These are phyloP conservation scores for Malus orientalis DNA, from an alignment of 306 rosid species.

Conservation along the genomic window DNA sequence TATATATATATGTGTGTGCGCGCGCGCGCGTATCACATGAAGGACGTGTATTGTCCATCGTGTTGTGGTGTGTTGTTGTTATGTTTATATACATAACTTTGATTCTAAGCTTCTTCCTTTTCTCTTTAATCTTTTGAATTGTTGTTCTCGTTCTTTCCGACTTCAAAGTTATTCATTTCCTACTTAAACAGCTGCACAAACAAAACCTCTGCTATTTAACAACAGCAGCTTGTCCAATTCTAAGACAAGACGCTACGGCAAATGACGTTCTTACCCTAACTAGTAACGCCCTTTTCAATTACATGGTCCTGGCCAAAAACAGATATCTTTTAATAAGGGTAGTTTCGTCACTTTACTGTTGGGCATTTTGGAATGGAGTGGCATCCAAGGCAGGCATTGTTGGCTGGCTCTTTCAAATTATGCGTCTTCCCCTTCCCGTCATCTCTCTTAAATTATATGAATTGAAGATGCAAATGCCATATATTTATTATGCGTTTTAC, in stretches of 20 bases:
- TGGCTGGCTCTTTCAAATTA: not conserved
- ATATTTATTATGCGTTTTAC: too few species aligned
- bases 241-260: not conserved
- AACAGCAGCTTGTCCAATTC: not conserved
- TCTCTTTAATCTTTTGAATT: not conserved
- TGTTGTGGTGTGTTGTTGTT: too few species aligned
- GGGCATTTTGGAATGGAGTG: constrained; percentile 19
- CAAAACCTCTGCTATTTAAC: not conserved
- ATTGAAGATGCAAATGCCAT: not conserved
- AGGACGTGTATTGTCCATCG: not conserved
- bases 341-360: not conserved
- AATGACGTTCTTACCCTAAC: not conserved
- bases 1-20: not conserved
- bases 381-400: constrained; percentile 9
- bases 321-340: not conserved
- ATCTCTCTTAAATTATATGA: not conserved
- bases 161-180: not conserved
- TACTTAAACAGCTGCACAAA: not conserved
- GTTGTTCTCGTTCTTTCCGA: constrained; percentile 4
- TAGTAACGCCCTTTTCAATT: not conserved
- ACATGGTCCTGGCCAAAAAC: not conserved
- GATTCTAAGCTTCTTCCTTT: constrained; percentile 26
- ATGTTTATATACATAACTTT: not conserved
- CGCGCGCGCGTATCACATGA: not conserved
- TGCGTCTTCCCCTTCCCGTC: not conserved